A percentile compares a stretch with the other conserved stretches of the same genome.
These are phyloP conservation scores for Candida nonsorbophila DNA, from an alignment of 805 yeast species.

Conservation along the genomic window DNA sequence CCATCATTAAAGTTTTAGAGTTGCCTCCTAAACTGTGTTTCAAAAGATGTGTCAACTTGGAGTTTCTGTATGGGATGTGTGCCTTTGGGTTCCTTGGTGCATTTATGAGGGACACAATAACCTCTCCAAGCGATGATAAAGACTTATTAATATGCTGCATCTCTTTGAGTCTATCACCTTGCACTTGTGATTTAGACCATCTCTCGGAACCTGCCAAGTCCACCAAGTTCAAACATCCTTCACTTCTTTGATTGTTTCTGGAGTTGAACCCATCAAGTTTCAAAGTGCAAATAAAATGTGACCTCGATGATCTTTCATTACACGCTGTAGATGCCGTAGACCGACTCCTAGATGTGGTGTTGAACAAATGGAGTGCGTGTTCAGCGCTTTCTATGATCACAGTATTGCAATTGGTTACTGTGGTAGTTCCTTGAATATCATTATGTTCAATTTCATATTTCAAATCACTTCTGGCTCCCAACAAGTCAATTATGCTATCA, in stretches of 20 bases:
- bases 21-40: conserved; percentile 81
- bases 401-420: conserved; percentile 54
- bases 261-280: conserved; percentile 50
- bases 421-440: conserved; percentile 45
- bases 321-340: conserved; percentile 78
- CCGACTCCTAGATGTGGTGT: conserved; percentile 54
- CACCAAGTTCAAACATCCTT: conserved; percentile 73
- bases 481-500: conserved; percentile 69
- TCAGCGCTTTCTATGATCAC: conserved; percentile 41
- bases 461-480: conserved; percentile 20
- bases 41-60: conserved; percentile 74
- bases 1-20: conserved; percentile 91
- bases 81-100: conserved; percentile 24
- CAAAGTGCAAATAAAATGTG: conserved; percentile 78
- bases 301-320: conserved; percentile 83
- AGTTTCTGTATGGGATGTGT: conserved; percentile 66
- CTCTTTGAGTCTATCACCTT: conserved; percentile 77
- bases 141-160: conserved; percentile 89
- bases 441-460: conserved; percentile 75
- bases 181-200: conserved; percentile 64
- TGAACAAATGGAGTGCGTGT: conserved; percentile 47
- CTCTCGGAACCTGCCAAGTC: conserved; percentile 96
- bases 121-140: conserved; percentile 84
- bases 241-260: conserved; percentile 38
- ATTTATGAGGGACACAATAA: conserved; percentile 61